phyloP scores from a whole-genome alignment of 2,329 filamentous ascomycete genomes.

The Zasmidium angulare region DNA sequence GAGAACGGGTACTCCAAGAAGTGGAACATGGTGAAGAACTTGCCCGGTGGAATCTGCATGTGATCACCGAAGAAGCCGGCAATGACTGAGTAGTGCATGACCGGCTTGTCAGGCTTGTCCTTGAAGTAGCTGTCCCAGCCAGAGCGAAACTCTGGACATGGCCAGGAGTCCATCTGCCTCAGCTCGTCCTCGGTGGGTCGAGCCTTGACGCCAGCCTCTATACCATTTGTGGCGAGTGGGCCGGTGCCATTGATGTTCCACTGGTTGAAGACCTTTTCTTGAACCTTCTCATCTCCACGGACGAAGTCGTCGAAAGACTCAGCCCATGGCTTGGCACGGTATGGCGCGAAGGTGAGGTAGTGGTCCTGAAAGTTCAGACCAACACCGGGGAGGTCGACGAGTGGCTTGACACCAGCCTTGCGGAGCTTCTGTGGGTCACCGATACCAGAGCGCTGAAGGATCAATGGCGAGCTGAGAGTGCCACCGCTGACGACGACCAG shows the following conservation, averaged over 20 bases:
- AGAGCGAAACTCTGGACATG: slow-evolving; percentile 69
- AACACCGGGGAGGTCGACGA: slow-evolving; percentile 70
- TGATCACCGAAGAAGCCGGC: slow-evolving; percentile 58
- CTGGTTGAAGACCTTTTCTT: slow-evolving; percentile 72
- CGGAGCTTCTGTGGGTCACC: slow-evolving; percentile 70
- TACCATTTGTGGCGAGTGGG: slow-evolving; percentile 73
- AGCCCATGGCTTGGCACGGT: slow-evolving; percentile 69
- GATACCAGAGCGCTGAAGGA: slow-evolving; percentile 74
- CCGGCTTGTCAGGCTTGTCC: slow-evolving; percentile 80
- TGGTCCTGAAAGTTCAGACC: slow-evolving; percentile 77
- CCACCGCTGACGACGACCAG: slow-evolving; percentile 73
- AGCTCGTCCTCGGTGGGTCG: slow-evolving; percentile 69
- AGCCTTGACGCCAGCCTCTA: slow-evolving; percentile 78
- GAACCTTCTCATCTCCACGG: slow-evolving; percentile 69
- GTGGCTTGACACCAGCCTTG: slow-evolving; percentile 65
- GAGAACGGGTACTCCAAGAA: slow-evolving; percentile 78
- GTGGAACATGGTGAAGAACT: slow-evolving; percentile 83
- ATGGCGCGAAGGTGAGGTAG: slow-evolving; percentile 70
- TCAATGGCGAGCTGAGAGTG: slow-evolving; percentile 70
- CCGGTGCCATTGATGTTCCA: slow-evolving; percentile 80
- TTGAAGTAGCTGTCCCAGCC: slow-evolving; percentile 84
- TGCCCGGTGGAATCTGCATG: slow-evolving; percentile 67
- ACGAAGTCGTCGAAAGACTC: slow-evolving; percentile 81
- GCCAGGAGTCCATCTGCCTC: slow-evolving; percentile 68
- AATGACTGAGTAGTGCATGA: slow-evolving; percentile 83